A percentile compares a stretch with the other conserved stretches of the same genome.
phyloP scores from a whole-genome alignment of 1,284 basidiomycete species.

The Schizophyllum amplum region DNA sequence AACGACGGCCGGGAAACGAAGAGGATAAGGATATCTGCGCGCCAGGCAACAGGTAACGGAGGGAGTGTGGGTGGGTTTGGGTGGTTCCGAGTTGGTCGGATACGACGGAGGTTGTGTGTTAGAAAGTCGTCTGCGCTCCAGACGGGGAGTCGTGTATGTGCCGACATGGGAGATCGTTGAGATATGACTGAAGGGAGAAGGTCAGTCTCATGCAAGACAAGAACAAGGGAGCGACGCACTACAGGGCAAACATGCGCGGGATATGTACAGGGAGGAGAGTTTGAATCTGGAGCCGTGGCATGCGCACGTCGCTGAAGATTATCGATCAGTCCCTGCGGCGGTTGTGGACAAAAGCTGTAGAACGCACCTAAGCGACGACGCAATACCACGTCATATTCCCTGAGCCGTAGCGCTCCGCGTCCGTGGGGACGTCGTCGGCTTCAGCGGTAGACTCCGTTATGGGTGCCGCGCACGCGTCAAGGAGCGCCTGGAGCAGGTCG shows the following conservation, averaged over 20 bases:
- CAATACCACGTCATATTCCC: neutral
- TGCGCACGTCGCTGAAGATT: no score
- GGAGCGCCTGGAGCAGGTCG: neutral
- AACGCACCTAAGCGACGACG: neutral
- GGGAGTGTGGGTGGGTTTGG: neutral
- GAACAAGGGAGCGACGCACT: neutral
- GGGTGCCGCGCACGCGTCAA: neutral
- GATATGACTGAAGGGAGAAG: neutral
- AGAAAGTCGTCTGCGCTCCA: no score
- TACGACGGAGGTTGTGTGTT: no score
- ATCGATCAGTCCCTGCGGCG: no score
- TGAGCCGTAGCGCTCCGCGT: neutral
- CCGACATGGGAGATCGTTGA: no score
- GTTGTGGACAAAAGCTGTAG: no score
- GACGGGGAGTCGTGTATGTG: no score
- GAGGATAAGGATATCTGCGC: neutral
- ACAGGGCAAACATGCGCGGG: neutral
- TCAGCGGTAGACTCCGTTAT: no score
- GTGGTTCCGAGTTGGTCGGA: no score
- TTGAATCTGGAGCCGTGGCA: no score
- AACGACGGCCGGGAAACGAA: neutral
- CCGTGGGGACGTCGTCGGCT: no score
- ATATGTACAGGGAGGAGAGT: no score
- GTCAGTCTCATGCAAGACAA: neutral
- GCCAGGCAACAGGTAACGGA: neutral